Evolutionary conservation across 805 yeast genomes (phyloP).

Genomic region (Wickerhamomyces strasburgensis): DNA sequence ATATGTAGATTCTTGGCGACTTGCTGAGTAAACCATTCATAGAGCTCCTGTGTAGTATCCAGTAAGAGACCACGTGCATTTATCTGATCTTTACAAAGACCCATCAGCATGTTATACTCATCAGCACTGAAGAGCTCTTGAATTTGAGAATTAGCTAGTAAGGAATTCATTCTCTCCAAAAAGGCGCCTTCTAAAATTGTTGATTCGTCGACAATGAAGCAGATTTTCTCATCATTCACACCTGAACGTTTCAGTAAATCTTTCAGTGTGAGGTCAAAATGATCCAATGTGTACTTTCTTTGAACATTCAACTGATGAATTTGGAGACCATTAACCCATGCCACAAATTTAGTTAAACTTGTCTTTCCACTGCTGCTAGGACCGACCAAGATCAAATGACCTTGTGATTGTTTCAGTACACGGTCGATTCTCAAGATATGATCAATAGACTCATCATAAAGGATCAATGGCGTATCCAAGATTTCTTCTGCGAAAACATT

Average conservation of each 20-base stretch:
- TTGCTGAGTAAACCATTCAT: slow-evolving; percentile 67
- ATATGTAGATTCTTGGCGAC: slow-evolving; percentile 75
- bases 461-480: slow-evolving; percentile 49
- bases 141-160: slow-evolving; percentile 88
- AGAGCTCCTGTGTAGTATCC: slow-evolving; percentile 65
- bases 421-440: slow-evolving; percentile 78
- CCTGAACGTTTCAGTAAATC: slow-evolving; percentile 46
- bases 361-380: slow-evolving; percentile 79
- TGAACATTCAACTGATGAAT: slow-evolving; percentile 55
- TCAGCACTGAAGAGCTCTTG: slow-evolving; percentile 86
- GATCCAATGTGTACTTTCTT: slow-evolving; percentile 45
- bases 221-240: slow-evolving; percentile 52
- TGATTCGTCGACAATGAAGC: slow-evolving; percentile 79
- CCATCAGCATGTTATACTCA: slow-evolving; percentile 49
- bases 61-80: slow-evolving; percentile 55
- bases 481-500: slow-evolving; percentile 77
- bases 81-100: slow-evolving; percentile 51
- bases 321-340: slow-evolving; percentile 83
- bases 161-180: slow-evolving; percentile 85
- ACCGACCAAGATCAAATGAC: slow-evolving; percentile 84
- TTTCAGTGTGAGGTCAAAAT: slow-evolving; percentile 66
- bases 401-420: slow-evolving; percentile 78
- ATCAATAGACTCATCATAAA: slow-evolving; percentile 67
- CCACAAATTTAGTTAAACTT: slow-evolving; percentile 70
- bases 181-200: slow-evolving; percentile 71